Evolutionary conservation across 441 rosid species (phyloP), one percentile per base, ranked within the genome.

Genomic region (Adansonia gregorii): DNA sequence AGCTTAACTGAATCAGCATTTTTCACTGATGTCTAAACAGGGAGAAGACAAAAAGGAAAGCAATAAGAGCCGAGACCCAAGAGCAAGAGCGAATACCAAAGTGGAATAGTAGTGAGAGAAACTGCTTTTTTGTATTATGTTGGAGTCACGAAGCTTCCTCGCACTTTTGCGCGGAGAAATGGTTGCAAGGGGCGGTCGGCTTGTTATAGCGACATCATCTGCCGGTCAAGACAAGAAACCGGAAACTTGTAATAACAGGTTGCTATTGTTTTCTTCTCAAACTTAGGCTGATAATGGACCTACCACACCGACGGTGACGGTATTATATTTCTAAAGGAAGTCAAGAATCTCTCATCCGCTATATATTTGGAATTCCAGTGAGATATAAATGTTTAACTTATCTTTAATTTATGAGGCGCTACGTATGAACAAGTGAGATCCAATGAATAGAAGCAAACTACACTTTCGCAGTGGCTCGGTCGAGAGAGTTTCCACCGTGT

Each of bases 131-230:
- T 31, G 6, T 22, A 27, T 4, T 1, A 12, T 27, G 71, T 10
- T 17, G 71, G 24, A 14, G 43, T 7, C 12, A 9, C 58, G 73
- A 69, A 69, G 59, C 59, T 69, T 69, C 73, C 73, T 49, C 59
- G 10, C n/a, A 60, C 1, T 41, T 41, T 5, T 41, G 8, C 8
- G 45, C 1, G 6, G 45, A 41, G 45, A 41, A 41, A 41, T 6
- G 45, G 45, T 41, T 41, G 45, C 45, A 4, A 5, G 45, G 6
- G 45, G 45, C 45, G 8, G 45, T 41, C 45, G 45, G 45, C 39
- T 35, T 35, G 39, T 35, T 35, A 35, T 35, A 35, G 39, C 39
- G 39, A 35, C 39, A 35, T 55, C 8, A 55, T 55, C 60, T 55
- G 24, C 60, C 60, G 17, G 10, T 60, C 6, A 60, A 60, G 66